A percentile compares a stretch with the other conserved stretches of the same genome.
These are phyloP conservation scores for Fusarium sp. DNA, from an alignment of 2,329 filamentous ascomycete genomes.

Conservation along the genomic window DNA sequence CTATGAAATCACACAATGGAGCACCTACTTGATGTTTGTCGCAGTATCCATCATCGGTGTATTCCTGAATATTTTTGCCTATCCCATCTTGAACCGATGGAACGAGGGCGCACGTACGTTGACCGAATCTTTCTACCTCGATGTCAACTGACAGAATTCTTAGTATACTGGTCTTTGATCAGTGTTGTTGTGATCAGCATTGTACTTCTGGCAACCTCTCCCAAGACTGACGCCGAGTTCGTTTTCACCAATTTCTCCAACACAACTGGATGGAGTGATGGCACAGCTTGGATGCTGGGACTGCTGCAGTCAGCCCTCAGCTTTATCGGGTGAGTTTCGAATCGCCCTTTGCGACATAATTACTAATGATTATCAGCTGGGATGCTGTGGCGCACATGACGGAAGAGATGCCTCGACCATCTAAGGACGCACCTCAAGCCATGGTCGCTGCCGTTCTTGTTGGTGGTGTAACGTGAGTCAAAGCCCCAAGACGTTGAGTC, in stretches of 20 bases:
- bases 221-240: slow-evolving; percentile 58
- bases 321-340: slow-evolving; percentile 47
- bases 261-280: slow-evolving; percentile 60
- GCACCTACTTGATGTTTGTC: slow-evolving; percentile 60
- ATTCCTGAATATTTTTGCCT: slow-evolving; percentile 58
- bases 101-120: slow-evolving; percentile 56
- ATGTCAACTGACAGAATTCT: neutral
- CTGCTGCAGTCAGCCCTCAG: slow-evolving; percentile 57
- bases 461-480: slow-evolving; percentile 57
- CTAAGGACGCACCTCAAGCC: slow-evolving; percentile 57
- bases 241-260: slow-evolving; percentile 62
- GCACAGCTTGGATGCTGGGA: slow-evolving; percentile 62
- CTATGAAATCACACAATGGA: slow-evolving; percentile 56
- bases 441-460: slow-evolving; percentile 57
- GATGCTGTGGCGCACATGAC: slow-evolving; percentile 61
- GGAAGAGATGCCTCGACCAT: slow-evolving; percentile 60
- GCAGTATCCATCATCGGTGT: slow-evolving; percentile 41
- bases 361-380: slow-evolving; percentile 48
- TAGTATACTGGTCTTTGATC: slow-evolving; percentile 58
- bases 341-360: fast-evolving
- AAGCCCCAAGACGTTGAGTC: neutral
- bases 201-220: slow-evolving; percentile 56
- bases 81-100: slow-evolving; percentile 57
- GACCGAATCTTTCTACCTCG: neutral
- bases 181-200: slow-evolving; percentile 60